A percentile compares a stretch with the other conserved stretches of the same genome.
phyloP scores from a whole-genome alignment of 2,329 filamentous ascomycete genomes.

The Capronia americana region DNA sequence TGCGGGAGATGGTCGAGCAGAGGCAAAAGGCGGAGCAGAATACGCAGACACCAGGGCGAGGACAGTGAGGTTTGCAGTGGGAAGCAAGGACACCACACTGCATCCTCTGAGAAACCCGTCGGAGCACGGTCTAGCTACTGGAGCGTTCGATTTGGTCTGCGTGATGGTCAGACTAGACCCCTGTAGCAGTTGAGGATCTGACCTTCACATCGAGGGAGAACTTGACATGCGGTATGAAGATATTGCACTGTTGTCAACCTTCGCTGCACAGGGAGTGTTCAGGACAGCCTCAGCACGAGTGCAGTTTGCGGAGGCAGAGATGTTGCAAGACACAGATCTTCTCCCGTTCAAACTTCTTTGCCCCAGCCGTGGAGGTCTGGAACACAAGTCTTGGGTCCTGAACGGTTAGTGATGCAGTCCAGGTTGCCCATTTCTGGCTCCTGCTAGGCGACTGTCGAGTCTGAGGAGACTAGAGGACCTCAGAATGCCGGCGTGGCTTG shows the following conservation, averaged over 20 bases:
- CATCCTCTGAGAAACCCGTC: neutral
- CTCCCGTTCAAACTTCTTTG: neutral
- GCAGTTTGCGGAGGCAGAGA: neutral
- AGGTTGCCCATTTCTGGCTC: neutral
- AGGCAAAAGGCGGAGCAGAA: conserved; percentile 33
- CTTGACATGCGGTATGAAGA: neutral
- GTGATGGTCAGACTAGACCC: neutral
- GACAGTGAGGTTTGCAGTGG: neutral
- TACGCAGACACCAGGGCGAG: neutral
- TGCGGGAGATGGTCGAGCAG: conserved; percentile 46
- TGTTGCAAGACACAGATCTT: neutral
- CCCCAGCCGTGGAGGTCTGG: neutral
- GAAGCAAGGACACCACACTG: neutral
- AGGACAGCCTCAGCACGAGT: neutral
- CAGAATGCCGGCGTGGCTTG: neutral
- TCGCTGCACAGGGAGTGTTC: neutral
- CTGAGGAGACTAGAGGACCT: neutral
- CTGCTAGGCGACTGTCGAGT: neutral
- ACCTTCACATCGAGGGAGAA: neutral
- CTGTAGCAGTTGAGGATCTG: neutral
- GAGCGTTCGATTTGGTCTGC: neutral
- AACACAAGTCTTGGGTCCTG: neutral
- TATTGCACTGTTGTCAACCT: neutral
- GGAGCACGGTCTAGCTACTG: neutral
- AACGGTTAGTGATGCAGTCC: neutral